Base-by-base conservation (phyloP, 2,329 filamentous ascomycete species). In the Penicillium psychrosexuale region DNA sequence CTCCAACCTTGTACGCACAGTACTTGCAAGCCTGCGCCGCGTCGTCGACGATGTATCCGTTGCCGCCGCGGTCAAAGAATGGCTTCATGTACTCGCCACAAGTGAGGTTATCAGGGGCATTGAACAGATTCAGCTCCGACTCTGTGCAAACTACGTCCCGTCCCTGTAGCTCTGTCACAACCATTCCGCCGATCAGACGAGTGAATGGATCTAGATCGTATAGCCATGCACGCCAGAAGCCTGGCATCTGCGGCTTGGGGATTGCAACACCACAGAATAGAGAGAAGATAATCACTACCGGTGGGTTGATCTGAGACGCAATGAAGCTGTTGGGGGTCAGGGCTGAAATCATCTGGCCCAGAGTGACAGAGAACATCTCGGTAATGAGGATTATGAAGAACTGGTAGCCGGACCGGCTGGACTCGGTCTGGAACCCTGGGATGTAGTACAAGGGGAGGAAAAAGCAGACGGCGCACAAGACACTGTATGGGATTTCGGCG, bases 261-360 rank as follows among this genome's bases (percentile, higher is more conserved):
- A 95, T 89, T 0, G 89, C 88, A 58, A 96, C 91, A 72, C 91
- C 91, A 66, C 90, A 95, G 83, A 96, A 95, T 24, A 95, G 81
- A 1, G 88, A 82, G 67, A 95, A 93, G 55, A 87, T 85, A 70
- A 94, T 89, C 72, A 91, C 86, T 69, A 94, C 77, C 69, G 92
- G 89, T 0, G 91, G 91, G 64, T 95, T 91, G 61, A 90, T 82
- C 62, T 93, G 84, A 13, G 87, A 85, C 0, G 89, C 86, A 64
- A 95, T 89, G 73, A 91, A 91, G 2, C 89, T 84, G 24, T 83
- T 86, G 0, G 91, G 90, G 0, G 90, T 94, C 53, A 93, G 75
- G 0, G 91, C 86, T 0, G 89, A 86, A 5, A 96, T 80, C 53
- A 83, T 84, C 69, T 93, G 91, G 3, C 82, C 91, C 2, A 96